Base-by-base conservation (phyloP, 257 asterid species). In the Thymus quinquecostatus region DNA sequence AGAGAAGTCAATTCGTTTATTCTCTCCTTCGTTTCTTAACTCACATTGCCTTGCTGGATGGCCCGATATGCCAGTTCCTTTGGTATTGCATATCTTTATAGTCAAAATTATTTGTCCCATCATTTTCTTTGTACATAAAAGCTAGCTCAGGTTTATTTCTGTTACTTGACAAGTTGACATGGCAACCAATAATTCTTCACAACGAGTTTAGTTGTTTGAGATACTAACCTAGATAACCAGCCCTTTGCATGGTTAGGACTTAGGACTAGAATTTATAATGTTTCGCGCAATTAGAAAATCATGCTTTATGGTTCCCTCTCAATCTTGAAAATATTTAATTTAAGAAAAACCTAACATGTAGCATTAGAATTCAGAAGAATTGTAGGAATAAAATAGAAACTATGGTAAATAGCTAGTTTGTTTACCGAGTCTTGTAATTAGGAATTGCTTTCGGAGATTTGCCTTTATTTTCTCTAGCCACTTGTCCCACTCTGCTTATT, bases 391-490 rank as follows among this genome's bases (percentile, higher is more conserved):
- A 10, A 6, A 57, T 33, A 13, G 40, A 54, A 60, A 14, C 34
- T 62, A 14, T 62, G 57, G 6, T 44, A 30, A 50, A 68, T 13
- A 50, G 32, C 36, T 8, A 29, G 49, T 76, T 77, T 28, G 14
- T 64, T 38, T 63, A 34, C 50, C 49, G 36, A 40, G 13, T 58
- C 51, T 32, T 38, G 60, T 13, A 3, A 64, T 14, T 50, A 53
- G 28, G 48, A 54, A 54, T 70, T 61, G 11, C 50, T 49, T 57
- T 56, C 50, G 64, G 27, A 32, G 2, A 57, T 38, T 51, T 75
- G 41, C 73, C 69, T 50, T 32, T 78, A 75, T 69, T 61, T 60
- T 54, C 64, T 62, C 48, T 5, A 63, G 28, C 36, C 44, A 10
- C 21, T 41, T 47, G 68, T 14, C 12, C 64, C 57, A 5, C 72